Conservation (phyloP, 2,329 filamentous ascomycete genomes). For the Metarhizium album region DNA sequence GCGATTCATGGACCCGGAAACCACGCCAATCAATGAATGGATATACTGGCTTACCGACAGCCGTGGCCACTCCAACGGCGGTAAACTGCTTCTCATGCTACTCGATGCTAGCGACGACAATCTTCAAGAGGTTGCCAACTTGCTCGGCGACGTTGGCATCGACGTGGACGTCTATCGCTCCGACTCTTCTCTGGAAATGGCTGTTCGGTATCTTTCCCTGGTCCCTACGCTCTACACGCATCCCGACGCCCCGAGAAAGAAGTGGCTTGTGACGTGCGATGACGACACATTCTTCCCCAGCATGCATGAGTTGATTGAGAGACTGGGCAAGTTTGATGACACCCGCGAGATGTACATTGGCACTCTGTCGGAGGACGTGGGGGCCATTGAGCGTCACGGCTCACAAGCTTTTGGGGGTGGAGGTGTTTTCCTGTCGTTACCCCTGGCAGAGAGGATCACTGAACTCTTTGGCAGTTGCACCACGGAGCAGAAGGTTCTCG, state of each 20-base stretch:
- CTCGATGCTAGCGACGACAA: constrained; percentile 41
- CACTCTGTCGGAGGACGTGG: constrained; percentile 50
- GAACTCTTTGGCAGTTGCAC: constrained; percentile 35
- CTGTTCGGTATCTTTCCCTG: constrained; percentile 45
- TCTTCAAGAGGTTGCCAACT: constrained; percentile 36
- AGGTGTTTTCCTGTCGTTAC: constrained; percentile 49
- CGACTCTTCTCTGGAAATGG: constrained; percentile 44
- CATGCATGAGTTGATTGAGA: constrained; percentile 41
- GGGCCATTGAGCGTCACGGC: constrained; percentile 48
- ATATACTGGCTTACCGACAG: constrained; percentile 49
- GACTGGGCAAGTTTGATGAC: constrained; percentile 41
- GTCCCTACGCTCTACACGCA: constrained; percentile 45
- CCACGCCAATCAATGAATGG: constrained; percentile 46
- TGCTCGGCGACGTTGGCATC: constrained; percentile 38
- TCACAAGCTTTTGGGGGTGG: constrained; percentile 54
- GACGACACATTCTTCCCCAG: constrained; percentile 57
- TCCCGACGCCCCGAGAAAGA: constrained; percentile 34
- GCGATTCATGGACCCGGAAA: constrained; percentile 39
- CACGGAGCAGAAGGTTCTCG: constrained; percentile 38
- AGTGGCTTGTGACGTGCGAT: constrained; percentile 53
- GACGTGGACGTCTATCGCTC: constrained; percentile 47
- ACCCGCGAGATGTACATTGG: constrained; percentile 46
- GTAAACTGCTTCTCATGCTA: constrained; percentile 43
- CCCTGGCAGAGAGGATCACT: constrained; percentile 34
- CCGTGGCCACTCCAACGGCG: constrained; percentile 43